Conservation (phyloP, 352 stramenopile genomes). For the Stramenopiles sp. region DNA sequence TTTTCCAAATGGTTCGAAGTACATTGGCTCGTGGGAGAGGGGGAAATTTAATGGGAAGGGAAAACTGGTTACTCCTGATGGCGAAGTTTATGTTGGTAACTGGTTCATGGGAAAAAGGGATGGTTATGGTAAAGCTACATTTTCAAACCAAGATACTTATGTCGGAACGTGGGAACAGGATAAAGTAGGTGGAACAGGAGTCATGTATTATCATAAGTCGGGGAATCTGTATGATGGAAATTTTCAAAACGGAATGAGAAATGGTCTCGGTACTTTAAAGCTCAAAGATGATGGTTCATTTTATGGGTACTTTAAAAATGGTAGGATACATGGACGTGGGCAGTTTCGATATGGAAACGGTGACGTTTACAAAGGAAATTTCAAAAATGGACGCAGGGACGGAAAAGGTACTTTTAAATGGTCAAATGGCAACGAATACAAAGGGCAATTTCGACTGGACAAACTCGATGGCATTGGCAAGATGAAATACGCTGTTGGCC, state of each 20-base stretch:
- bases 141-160: neutral
- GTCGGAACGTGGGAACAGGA: too few species aligned
- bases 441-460: neutral
- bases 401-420: neutral
- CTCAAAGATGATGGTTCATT: neutral
- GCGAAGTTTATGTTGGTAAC: conserved; percentile 1
- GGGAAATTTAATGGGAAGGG: neutral
- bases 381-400: neutral
- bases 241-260: neutral
- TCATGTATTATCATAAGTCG: too few species aligned
- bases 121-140: conserved; percentile 5
- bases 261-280: conserved; percentile 4
- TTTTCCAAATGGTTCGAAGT: conserved; percentile 1
- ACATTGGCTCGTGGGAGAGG: neutral
- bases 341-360: neutral
- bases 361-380: neutral
- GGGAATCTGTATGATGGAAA: too few species aligned
- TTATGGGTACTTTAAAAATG: neutral
- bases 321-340: neutral
- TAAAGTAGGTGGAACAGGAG: too few species aligned
- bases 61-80: neutral
- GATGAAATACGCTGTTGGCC: conserved; percentile 9
- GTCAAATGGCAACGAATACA: conserved; percentile 1
- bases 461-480: neutral
- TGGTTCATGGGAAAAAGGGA: neutral